Evolutionary conservation across 1,139 yeast genomes (phyloP), one percentile per base, ranked within the genome.

Genomic region (Ogataea hybrid): DNA sequence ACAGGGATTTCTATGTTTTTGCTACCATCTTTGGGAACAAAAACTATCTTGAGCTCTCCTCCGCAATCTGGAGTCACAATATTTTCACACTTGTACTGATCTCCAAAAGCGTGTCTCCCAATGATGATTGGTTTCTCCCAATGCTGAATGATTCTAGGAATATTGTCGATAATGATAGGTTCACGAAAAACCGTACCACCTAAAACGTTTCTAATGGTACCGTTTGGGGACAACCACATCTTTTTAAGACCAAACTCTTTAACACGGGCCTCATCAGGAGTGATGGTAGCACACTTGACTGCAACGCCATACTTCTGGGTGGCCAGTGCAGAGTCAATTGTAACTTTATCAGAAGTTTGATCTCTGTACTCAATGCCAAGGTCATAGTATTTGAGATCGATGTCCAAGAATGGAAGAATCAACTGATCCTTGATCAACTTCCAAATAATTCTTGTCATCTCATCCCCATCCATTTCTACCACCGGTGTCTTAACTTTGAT

Each of bases 151-250:
- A 84, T 71, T 61, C 92, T 69, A 46, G 94, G 94, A 50, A 84
- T 78, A 56, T 84, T 73, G 16, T 57, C 64, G 53, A 84, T 84
- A 44, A 84, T 83, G 58, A 84, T 84, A 42, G 89, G 86, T 65
- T 84, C 94, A 67, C 94, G 75, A 68, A 84, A 84, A 37, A 84
- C 94, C 32, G 94, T 84, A 52, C 94, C 94, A 32, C 87, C 87
- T 45, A 84, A 67, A 47, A 84, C 82, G 64, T 84, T 84, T 71
- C 94, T 75, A 58, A 84, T 82, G 28, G 94, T 84, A 51, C 94
- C 94, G 62, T 84, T 84, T 54, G 94, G 94, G 14, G 90, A 83
- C 47, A 80, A 73, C 92, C 92, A 84, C 94, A 84, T 84, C 62
- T 84, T 79, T 63, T 82, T 81, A 63, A 84, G 70, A 39, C 73